These are phyloP conservation scores for Plectosphaerella plurivora DNA, from an alignment of 2,329 filamentous ascomycete species.

Conservation along the genomic window DNA sequence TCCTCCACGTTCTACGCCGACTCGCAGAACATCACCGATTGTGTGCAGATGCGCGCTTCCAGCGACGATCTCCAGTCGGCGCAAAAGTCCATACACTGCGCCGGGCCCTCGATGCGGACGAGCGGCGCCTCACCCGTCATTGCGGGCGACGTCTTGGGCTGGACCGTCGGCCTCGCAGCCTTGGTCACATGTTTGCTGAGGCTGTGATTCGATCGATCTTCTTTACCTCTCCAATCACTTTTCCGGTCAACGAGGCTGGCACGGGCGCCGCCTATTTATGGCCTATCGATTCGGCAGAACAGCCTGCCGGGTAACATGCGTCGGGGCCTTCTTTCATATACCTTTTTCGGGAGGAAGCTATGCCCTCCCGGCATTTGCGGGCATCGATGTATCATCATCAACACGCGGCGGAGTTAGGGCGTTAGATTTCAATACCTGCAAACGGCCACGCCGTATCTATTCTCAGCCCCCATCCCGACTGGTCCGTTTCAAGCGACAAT, in stretches of 20 bases:
- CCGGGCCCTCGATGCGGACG: slow-evolving; percentile 1
- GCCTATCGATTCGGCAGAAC: no score
- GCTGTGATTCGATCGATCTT: not conserved
- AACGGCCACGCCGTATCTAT: not conserved
- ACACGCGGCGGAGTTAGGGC: no score
- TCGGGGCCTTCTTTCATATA: no score
- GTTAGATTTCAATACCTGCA: no score
- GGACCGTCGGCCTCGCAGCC: not conserved
- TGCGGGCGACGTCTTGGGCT: not conserved
- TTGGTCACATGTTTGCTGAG: not conserved
- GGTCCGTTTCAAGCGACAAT: not conserved
- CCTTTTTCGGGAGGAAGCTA: no score
- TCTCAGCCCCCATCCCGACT: not conserved
- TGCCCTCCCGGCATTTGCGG: no score
- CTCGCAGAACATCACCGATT: slow-evolving; percentile 2
- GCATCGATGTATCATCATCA: no score
- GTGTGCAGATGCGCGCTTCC: not conserved
- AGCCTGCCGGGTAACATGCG: no score
- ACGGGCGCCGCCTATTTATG: no score
- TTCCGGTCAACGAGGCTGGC: no score
- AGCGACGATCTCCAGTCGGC: not conserved
- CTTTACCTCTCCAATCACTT: no score
- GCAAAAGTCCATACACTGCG: not conserved
- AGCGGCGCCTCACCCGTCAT: not conserved
- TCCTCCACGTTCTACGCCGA: not conserved